phyloP scores from a whole-genome alignment of 2,329 filamentous ascomycete genomes.

The Paecilomyces sp. region DNA sequence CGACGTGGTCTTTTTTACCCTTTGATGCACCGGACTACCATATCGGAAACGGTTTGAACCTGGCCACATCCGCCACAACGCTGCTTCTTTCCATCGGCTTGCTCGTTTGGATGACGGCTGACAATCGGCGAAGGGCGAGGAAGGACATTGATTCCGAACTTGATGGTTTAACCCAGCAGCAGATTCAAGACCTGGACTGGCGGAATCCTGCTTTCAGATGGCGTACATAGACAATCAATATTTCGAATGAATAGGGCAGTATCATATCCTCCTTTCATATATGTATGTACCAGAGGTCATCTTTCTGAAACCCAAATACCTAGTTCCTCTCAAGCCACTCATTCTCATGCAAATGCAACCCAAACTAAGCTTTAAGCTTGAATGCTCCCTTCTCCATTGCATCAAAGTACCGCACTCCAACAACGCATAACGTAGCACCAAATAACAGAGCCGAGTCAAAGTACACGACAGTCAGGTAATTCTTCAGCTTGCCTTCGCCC shows the following conservation, averaged over 20 bases:
- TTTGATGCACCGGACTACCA: constrained; percentile 59
- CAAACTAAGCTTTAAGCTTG: neutral
- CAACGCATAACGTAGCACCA: neutral
- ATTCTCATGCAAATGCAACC: neutral
- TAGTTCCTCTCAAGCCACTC: neutral
- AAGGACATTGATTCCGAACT: constrained; percentile 51
- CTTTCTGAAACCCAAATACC: too few relatives aligned
- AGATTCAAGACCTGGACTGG: constrained; percentile 59
- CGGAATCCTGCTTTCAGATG: constrained; percentile 59
- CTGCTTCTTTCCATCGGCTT: constrained; percentile 45
- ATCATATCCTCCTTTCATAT: too few relatives aligned
- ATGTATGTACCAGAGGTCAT: too few relatives aligned
- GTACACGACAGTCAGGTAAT: neutral
- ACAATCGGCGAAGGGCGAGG: constrained; percentile 54
- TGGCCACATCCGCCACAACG: constrained; percentile 54
- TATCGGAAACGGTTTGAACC: constrained; percentile 65
- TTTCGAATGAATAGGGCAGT: neutral
- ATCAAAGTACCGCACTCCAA: neutral
- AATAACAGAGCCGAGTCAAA: neutral
- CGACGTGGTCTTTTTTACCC: constrained; percentile 59
- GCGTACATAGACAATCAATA: constrained; percentile 31
- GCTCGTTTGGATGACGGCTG: constrained; percentile 54
- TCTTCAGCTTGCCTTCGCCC: neutral
- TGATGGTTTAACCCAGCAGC: constrained; percentile 43
- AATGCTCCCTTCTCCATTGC: neutral